These are phyloP conservation scores for Elongisporangium prolatum DNA, from an alignment of 352 stramenopile species.

Conservation along the genomic window DNA sequence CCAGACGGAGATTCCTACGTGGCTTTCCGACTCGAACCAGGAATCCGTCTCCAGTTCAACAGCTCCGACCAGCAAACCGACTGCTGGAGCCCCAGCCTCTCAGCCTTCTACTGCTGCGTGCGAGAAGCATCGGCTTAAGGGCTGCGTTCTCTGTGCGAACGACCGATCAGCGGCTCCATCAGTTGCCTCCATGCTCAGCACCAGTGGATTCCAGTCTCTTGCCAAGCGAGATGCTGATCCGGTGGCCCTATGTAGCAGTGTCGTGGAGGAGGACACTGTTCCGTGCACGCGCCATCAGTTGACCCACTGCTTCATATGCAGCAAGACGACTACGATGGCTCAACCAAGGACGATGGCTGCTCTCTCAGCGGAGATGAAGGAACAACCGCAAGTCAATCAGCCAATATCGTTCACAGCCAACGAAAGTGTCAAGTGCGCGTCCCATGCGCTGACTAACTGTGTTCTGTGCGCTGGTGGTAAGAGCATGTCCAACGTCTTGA, in stretches of 20 bases:
- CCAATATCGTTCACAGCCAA: conserved; percentile 1
- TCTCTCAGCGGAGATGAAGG: background rate
- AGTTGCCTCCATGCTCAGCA: background rate
- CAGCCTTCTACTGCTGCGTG: conserved; percentile 8
- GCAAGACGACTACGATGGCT: conserved; percentile 11
- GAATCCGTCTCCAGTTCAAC: background rate
- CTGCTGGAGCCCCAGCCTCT: background rate
- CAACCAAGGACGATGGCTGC: background rate
- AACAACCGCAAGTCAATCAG: background rate
- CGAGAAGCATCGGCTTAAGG: conserved; percentile 51
- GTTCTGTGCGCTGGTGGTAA: conserved; percentile 51
- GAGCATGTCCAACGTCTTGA: conserved; percentile 6
- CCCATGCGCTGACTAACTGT: conserved; percentile 63
- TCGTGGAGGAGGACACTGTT: conserved; percentile 2
- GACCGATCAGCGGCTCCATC: conserved; percentile 2
- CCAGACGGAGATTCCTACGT: background rate
- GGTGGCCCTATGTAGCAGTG: too few species aligned
- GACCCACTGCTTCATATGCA: conserved; percentile 61
- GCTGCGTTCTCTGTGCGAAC: conserved; percentile 53
- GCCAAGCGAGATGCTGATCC: background rate
- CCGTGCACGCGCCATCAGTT: conserved; percentile 49
- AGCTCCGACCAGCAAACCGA: background rate
- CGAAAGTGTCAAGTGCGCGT: conserved; percentile 32
- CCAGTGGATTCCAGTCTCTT: background rate
- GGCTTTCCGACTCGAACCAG: background rate